These are phyloP conservation scores for Lasiodiplodia theobromae DNA, from an alignment of 2,329 filamentous ascomycete species.

Conservation along the genomic window DNA sequence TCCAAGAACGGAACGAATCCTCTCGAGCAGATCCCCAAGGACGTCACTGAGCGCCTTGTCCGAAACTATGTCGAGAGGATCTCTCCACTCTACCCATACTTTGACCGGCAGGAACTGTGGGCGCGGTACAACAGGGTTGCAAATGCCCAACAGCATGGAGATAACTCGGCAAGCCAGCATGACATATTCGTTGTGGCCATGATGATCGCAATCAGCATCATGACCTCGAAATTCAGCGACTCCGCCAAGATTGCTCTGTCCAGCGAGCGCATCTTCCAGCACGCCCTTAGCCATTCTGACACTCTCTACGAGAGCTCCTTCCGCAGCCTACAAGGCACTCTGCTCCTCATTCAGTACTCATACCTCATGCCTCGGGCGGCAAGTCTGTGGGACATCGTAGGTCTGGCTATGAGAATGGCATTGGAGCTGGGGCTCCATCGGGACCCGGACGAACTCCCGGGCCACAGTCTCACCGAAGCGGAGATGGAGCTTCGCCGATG, in stretches of 20 bases:
- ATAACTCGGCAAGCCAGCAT: not conserved
- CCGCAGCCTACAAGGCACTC: slow-evolving; percentile 10
- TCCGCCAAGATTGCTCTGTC: slow-evolving; percentile 22
- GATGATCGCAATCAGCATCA: slow-evolving; percentile 29
- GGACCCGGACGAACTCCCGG: slow-evolving; percentile 22
- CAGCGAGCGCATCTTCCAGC: slow-evolving; percentile 26
- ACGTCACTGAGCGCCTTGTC: slow-evolving; percentile 22
- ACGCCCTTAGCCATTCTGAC: slow-evolving; percentile 21
- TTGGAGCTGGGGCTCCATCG: slow-evolving; percentile 28
- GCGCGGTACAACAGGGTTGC: not conserved
- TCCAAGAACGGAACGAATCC: slow-evolving; percentile 6
- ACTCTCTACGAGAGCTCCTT: slow-evolving; percentile 22
- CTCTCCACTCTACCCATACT: slow-evolving; percentile 21
- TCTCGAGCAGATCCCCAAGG: slow-evolving; percentile 25
- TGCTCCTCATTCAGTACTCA: slow-evolving; percentile 26
- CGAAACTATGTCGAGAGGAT: slow-evolving; percentile 27
- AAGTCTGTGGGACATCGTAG: slow-evolving; percentile 23
- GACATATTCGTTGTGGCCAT: slow-evolving; percentile 28
- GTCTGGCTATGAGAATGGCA: slow-evolving; percentile 27
- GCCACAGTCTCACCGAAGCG: not conserved
- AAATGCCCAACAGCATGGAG: not conserved
- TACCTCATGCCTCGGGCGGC: slow-evolving; percentile 27
- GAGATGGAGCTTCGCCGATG: slow-evolving; percentile 20
- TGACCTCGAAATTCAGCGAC: slow-evolving; percentile 28
- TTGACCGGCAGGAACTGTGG: slow-evolving; percentile 23